phyloP scores from a whole-genome alignment of 1,284 basidiomycete genomes.

The Ustilago shanxiensis region DNA sequence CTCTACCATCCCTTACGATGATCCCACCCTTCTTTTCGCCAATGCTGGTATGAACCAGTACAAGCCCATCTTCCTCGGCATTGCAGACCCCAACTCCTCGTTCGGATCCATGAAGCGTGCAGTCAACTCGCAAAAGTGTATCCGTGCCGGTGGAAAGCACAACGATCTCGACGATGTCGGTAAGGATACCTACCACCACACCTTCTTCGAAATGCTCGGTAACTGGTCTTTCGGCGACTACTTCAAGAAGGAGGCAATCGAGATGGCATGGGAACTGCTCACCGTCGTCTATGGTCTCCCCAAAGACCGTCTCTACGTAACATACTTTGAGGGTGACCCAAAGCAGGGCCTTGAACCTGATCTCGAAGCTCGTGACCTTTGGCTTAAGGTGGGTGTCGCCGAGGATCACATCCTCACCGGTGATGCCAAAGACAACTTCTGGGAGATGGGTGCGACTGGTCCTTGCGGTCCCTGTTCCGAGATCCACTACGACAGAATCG shows the following conservation, averaged over 20 bases:
- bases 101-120: conserved; percentile 90
- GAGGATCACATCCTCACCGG: conserved; percentile 93
- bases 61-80: conserved; percentile 96
- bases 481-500: conserved; percentile 96
- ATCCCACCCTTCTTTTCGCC: conserved; percentile 90
- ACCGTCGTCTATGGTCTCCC: conserved; percentile 89
- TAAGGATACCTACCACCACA: conserved; percentile 93
- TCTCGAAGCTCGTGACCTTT: conserved; percentile 83
- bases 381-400: conserved; percentile 86
- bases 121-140: conserved; percentile 97
- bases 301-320: conserved; percentile 92
- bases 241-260: conserved; percentile 97
- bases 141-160: conserved; percentile 97
- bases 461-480: conserved; percentile 98
- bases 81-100: conserved; percentile 90
- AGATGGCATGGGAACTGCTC: conserved; percentile 92
- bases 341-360: conserved; percentile 89
- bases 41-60: conserved; percentile 82
- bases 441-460: conserved; percentile 99
- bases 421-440: conserved; percentile 98
- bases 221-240: conserved; percentile 99
- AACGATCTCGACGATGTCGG: conserved; percentile 99
- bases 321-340: conserved; percentile 95
- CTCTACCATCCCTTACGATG: conserved; percentile 92
- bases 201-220: conserved; percentile 99